A percentile compares a stretch with the other conserved stretches of the same genome.
Conservation (phyloP, 2,329 filamentous ascomycete genomes). For the Alternaria conjuncta region DNA sequence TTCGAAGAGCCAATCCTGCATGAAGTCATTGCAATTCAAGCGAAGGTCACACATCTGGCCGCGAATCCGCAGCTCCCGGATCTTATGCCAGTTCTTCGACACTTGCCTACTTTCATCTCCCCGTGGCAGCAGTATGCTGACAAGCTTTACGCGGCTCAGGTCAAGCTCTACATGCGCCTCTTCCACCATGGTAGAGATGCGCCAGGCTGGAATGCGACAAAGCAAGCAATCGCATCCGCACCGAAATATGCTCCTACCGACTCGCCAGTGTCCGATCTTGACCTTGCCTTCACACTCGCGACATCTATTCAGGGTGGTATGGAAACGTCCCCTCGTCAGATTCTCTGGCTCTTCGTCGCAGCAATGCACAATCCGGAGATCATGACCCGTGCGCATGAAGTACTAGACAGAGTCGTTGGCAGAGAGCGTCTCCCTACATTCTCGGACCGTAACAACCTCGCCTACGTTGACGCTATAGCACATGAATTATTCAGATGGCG, state of each 20-base stretch:
- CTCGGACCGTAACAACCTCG: slow-evolving; percentile 3
- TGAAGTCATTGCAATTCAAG: slow-evolving; percentile 9
- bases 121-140: slow-evolving; percentile 14
- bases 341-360: slow-evolving; percentile 15
- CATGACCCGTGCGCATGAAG: slow-evolving; percentile 4
- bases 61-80: slow-evolving; percentile 18
- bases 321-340: slow-evolving; percentile 16
- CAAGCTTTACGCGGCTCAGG: slow-evolving; percentile 12
- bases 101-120: slow-evolving; percentile 7
- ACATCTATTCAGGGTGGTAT: slow-evolving; percentile 16
- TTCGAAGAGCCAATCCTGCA: slow-evolving; percentile 11
- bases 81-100: slow-evolving; percentile 8
- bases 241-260: slow-evolving; percentile 2
- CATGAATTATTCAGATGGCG: slow-evolving; percentile 16
- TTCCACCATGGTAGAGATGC: slow-evolving; percentile 6
- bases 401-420: slow-evolving; percentile 11
- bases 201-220: slow-evolving; percentile 15
- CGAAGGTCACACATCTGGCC: slow-evolving; percentile 11
- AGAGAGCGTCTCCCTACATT: slow-evolving; percentile 10
- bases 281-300: slow-evolving; percentile 17
- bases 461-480: slow-evolving; percentile 12
- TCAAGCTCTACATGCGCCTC: slow-evolving; percentile 13
- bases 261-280: slow-evolving; percentile 5
- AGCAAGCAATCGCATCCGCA: slow-evolving; percentile 11
- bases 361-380: slow-evolving; percentile 2